These are phyloP conservation scores for Poa pratensis DNA, from an alignment of 176 grass and related monocot species.

Conservation along the genomic window DNA sequence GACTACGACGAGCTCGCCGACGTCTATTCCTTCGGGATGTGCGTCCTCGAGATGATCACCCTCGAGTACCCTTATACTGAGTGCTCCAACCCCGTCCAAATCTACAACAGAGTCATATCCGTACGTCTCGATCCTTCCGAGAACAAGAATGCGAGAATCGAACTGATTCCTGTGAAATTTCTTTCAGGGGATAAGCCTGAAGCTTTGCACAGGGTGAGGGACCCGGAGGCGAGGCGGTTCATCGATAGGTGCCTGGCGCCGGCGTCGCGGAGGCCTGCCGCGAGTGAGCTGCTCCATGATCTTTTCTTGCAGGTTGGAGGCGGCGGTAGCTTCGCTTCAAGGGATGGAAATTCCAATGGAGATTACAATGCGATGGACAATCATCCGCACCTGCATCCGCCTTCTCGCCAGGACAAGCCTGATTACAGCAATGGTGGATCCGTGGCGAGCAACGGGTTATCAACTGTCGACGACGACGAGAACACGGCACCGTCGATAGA, in stretches of 20 bases:
- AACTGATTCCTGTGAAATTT: not conserved
- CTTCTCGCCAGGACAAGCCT: conserved; percentile 23
- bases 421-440: conserved; percentile 21
- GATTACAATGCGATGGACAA: conserved; percentile 27
- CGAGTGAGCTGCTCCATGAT: conserved; percentile 67
- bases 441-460: conserved; percentile 39
- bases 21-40: conserved; percentile 95
- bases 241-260: conserved; percentile 66
- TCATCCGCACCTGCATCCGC: conserved; percentile 45
- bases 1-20: conserved; percentile 85
- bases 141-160: not conserved
- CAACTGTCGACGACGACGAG: conserved; percentile 4
- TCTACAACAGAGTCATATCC: conserved; percentile 94
- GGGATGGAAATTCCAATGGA: not conserved
- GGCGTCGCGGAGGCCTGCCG: conserved; percentile 52
- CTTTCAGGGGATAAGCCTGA: conserved; percentile 67
- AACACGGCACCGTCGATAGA: conserved; percentile 18
- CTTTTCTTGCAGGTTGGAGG: conserved; percentile 58
- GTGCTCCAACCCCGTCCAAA: conserved; percentile 77
- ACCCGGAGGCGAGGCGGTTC: conserved; percentile 60
- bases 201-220: conserved; percentile 57
- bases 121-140: conserved; percentile 39
- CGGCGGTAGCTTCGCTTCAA: not conserved
- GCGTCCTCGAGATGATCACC: conserved; percentile 92
- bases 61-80: conserved; percentile 87